Evolutionary conservation across 2,329 filamentous ascomycete genomes (phyloP).

Genomic region (Metarhizium humberi): DNA sequence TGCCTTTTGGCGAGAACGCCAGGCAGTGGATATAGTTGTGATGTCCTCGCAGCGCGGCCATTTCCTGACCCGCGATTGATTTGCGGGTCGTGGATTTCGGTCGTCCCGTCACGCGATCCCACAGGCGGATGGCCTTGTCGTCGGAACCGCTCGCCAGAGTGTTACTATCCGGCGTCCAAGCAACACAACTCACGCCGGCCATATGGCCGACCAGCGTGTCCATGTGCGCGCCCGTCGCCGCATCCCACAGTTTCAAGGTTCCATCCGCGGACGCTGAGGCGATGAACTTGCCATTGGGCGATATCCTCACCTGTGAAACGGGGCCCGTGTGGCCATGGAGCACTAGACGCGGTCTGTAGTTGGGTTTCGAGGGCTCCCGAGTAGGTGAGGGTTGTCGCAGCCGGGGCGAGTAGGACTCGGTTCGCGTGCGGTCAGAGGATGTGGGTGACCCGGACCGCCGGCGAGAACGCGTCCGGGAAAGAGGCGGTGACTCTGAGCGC

Average conservation of each 20-base stretch:
- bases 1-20: slow-evolving; percentile 95
- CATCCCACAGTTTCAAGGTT: slow-evolving; percentile 87
- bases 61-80: slow-evolving; percentile 27
- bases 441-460: slow-evolving; percentile 19
- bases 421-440: slow-evolving; percentile 21
- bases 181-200: slow-evolving; percentile 81
- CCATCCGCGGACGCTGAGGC: slow-evolving; percentile 85
- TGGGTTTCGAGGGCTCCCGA: slow-evolving; percentile 45
- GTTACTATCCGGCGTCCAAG: slow-evolving; percentile 87
- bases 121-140: slow-evolving; percentile 91
- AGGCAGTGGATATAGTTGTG: slow-evolving; percentile 95
- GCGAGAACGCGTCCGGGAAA: slow-evolving; percentile 21
- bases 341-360: slow-evolving; percentile 61
- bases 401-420: slow-evolving; percentile 8
- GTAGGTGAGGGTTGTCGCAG: slow-evolving; percentile 24
- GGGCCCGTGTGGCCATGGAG: slow-evolving; percentile 71
- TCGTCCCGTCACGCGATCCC: slow-evolving; percentile 62
- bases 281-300: slow-evolving; percentile 81
- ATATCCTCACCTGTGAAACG: slow-evolving; percentile 81
- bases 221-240: slow-evolving; percentile 65
- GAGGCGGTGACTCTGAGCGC: slow-evolving; percentile 25
- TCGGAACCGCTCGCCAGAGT: slow-evolving; percentile 87
- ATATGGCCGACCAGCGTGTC: slow-evolving; percentile 90
- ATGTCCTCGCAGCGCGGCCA: slow-evolving; percentile 65
- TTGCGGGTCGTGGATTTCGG: slow-evolving; percentile 38